These are phyloP conservation scores for Ophiocordyceps australis DNA, from an alignment of 2,329 filamentous ascomycete genomes.

Conservation along the genomic window DNA sequence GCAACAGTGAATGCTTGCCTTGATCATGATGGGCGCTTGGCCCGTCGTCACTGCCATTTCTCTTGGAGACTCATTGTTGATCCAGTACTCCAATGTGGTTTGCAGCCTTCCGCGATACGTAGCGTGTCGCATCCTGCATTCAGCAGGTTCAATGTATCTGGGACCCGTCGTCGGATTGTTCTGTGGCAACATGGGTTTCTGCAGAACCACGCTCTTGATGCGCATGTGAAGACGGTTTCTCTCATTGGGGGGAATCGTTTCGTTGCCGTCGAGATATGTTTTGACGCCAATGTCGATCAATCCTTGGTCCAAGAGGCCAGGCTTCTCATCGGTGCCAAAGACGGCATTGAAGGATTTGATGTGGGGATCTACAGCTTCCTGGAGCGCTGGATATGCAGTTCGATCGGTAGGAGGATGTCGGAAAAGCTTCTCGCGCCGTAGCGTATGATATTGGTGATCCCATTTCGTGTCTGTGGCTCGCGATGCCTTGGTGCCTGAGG, in stretches of 20 bases:
- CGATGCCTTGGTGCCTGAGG: too few species aligned
- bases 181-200: constrained; percentile 62
- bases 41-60: constrained; percentile 76
- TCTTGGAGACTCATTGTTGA: constrained; percentile 74
- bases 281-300: constrained; percentile 83
- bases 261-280: constrained; percentile 68
- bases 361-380: constrained; percentile 75
- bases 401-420: constrained; percentile 72
- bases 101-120: constrained; percentile 80
- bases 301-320: constrained; percentile 46
- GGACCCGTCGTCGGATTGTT: constrained; percentile 72
- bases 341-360: constrained; percentile 91
- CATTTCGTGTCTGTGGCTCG: constrained; percentile 51
- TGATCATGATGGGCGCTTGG: constrained; percentile 82
- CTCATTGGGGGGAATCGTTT: constrained; percentile 33
- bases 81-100: constrained; percentile 64
- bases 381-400: constrained; percentile 73
- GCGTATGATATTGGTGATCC: constrained; percentile 72
- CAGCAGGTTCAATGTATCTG: constrained; percentile 74
- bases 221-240: constrained; percentile 64
- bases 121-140: constrained; percentile 85
- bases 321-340: constrained; percentile 50
- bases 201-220: constrained; percentile 65
- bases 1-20: too few species aligned
- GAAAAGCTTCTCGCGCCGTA: constrained; percentile 78